These are phyloP conservation scores for Aegle marmelos DNA, from an alignment of 345 rosid species.

Conservation along the genomic window DNA sequence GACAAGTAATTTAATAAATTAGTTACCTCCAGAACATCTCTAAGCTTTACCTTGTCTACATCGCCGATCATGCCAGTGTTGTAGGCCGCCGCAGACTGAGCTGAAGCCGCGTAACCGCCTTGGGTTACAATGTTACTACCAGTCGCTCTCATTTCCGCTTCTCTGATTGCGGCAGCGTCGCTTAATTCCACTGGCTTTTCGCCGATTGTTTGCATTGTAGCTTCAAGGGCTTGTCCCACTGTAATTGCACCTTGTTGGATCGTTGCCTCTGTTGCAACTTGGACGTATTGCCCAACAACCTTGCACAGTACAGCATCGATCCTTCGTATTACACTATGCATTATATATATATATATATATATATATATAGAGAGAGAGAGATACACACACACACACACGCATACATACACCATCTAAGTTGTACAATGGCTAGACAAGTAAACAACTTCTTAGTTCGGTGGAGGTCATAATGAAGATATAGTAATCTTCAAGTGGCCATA, in stretches of 20 bases:
- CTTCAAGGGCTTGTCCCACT: conserved; percentile 29
- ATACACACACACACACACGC: no score
- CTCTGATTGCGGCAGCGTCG: conserved; percentile 26
- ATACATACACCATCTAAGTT: no score
- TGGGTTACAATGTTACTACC: conserved; percentile 6
- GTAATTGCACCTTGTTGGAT: conserved; percentile 6
- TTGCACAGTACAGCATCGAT: not conserved
- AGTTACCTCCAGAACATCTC: conserved; percentile 21
- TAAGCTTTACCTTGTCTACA: conserved; percentile 22
- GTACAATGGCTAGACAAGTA: no score
- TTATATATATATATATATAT: no score
- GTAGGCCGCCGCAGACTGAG: conserved; percentile 27
- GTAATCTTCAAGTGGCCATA: no score
- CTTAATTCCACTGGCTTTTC: conserved; percentile 21
- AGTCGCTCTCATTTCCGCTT: conserved; percentile 20
- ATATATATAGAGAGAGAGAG: no score
- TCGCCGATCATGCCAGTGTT: conserved; percentile 16
- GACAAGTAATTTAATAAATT: not conserved
- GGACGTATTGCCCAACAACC: conserved; percentile 25
- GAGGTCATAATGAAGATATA: no score
- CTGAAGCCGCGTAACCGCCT: conserved; percentile 24
- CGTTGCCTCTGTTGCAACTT: not conserved
- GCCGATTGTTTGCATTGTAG: conserved; percentile 14
- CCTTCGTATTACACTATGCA: not conserved
- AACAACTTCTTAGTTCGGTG: no score